Evolutionary conservation across 768 basidiomycete species (phyloP).

Genomic region (Kwoniella heveanensis): DNA sequence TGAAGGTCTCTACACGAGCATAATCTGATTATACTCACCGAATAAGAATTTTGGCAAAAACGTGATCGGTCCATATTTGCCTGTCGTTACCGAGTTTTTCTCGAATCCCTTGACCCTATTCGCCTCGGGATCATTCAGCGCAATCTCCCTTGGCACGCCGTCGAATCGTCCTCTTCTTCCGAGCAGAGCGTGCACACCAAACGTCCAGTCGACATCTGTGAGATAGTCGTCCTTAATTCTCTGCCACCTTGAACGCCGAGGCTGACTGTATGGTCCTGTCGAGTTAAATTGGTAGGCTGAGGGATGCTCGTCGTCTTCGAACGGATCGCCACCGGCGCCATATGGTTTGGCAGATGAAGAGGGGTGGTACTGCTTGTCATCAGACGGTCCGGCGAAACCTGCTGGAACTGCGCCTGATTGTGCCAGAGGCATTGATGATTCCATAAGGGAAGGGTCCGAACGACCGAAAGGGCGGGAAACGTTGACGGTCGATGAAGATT

Average conservation of each 20-base stretch:
- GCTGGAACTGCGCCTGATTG: constrained; percentile 48
- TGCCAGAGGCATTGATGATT: constrained; percentile 46
- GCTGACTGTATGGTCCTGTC: constrained; percentile 35
- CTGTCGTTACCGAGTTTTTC: constrained; percentile 87
- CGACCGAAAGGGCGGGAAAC: constrained; percentile 28
- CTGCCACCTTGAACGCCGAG: constrained; percentile 33
- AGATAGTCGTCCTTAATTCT: constrained; percentile 43
- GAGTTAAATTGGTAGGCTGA: constrained; percentile 43
- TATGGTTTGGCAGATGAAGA: constrained; percentile 35
- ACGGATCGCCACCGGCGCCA: constrained; percentile 35
- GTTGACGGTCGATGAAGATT: constrained; percentile 45
- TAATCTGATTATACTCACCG: too few relatives aligned
- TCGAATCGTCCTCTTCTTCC: constrained; percentile 45
- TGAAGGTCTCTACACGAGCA: too few relatives aligned
- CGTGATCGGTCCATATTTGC: constrained; percentile 85
- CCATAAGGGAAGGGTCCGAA: constrained; percentile 31
- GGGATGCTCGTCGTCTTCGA: constrained; percentile 42
- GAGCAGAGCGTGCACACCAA: constrained; percentile 44
- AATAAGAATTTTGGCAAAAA: constrained; percentile 91
- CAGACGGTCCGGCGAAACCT: constrained; percentile 37
- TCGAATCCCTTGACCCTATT: constrained; percentile 64
- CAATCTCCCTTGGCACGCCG: constrained; percentile 63
- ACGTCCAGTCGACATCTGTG: constrained; percentile 51
- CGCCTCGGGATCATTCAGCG: constrained; percentile 59
- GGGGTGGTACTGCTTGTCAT: constrained; percentile 28